Evolutionary conservation across 108 stramenopile genomes (phyloP), one percentile per base, ranked within the genome.

Genomic region (Cyclotella choctawhatcheeana): DNA sequence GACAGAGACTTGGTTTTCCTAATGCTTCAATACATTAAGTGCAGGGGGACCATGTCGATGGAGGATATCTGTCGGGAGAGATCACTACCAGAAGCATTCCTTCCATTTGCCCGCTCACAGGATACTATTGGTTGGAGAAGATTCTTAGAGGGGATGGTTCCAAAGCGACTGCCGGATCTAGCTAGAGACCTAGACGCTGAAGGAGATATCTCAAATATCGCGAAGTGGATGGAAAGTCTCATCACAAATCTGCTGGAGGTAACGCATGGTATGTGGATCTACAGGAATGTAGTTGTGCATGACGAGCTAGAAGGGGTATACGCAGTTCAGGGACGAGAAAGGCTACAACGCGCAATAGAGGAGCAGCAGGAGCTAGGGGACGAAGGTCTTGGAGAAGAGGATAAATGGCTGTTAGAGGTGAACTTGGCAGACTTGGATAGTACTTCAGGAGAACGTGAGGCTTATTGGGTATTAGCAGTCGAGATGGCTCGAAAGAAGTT

Each of bases 331-430:
- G 0, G 3, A 8, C 40, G 44, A 5, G 62, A 64, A 2, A 8
- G 40, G n/a, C 17, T 62, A 0, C 61, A 40, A 2, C 34, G 34
- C 10, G 34, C 12, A 8, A 62, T 62, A 7, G 61, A 62, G 6
- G n/a, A 17, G 2, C 34, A 62, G 2, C 34, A 37, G 6, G 33
- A n/a, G 33, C 1, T 62, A 24, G 61, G 61, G 3, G 7, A 10
- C 14, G 30, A 62, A 7, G 61, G 31, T 5, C 61, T 62, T 40
- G 24, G 17, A n/a, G 61, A 62, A n/a, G 61, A 62, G 22, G 61
- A 62, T 37, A 12, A 40, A n/a, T 62, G 18, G 16, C n/a, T 62
- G 1, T 24, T 40, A 2, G 61, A 62, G 1, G 7, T 35, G 0
- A 62, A 62, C n/a, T 18, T 62, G 1, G 31, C n/a, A 18, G 35